A percentile compares a stretch with the other conserved stretches of the same genome.
Conservation (phyloP, 176 grass and related monocot genomes). For the Zea mays region Zm-B73-REFERENCE-NAM-5.0 NC_050100.1:12289501-12290000, state of each 20-base stretch:
- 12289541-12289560: not conserved
- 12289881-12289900: slow-evolving; percentile 58
- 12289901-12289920: slow-evolving; percentile 41
- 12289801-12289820: slow-evolving; percentile 32
- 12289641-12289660: not conserved
- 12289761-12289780: slow-evolving; percentile 3
- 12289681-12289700: slow-evolving; percentile 1
- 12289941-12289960: slow-evolving; percentile 63
- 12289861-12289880: slow-evolving; percentile 63
- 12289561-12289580: not conserved
- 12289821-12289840: slow-evolving; percentile 88
- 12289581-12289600: not conserved
- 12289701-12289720: not conserved
- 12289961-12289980: slow-evolving; percentile 73
- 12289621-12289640: slow-evolving; percentile 4
- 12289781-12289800: slow-evolving; percentile 23
- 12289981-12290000: slow-evolving; percentile 51
- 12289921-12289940: slow-evolving; percentile 50
- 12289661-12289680: slow-evolving; percentile 2
- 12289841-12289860: slow-evolving; percentile 89
- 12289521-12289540: not conserved
- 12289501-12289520: not conserved
- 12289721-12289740: not conserved
- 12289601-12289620: not conserved
- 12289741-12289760: slow-evolving; percentile 8